Percentiles rank a stretch among this genome's conserved stretches.
Evolutionary conservation across 805 yeast genomes (phyloP).

Genomic region (Brettanomyces bruxellensis): DNA sequence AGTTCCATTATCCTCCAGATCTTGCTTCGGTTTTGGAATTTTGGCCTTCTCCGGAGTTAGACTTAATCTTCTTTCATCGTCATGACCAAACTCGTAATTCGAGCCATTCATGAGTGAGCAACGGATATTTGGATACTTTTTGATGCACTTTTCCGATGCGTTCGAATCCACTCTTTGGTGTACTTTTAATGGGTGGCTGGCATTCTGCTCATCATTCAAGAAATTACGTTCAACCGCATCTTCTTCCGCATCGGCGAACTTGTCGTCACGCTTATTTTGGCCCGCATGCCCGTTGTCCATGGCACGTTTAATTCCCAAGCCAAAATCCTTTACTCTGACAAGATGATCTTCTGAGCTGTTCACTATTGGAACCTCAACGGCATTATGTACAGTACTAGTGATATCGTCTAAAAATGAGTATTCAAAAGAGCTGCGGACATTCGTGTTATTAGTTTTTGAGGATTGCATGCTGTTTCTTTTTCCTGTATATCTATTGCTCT

Average conservation of each 20-base stretch:
- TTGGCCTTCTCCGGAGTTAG: constrained; percentile 19
- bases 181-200: constrained; percentile 12
- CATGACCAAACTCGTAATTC: constrained; percentile 18
- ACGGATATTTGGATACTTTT: constrained; percentile 12
- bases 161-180: constrained; percentile 22
- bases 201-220: constrained; percentile 1
- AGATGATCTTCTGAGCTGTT: constrained; percentile 16
- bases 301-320: neutral
- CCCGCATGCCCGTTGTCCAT: neutral
- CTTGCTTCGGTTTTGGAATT: neutral
- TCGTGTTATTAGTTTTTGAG: no score
- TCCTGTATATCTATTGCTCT: constrained; percentile 1
- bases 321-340: neutral
- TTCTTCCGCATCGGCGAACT: constrained; percentile 24
- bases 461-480: neutral
- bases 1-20: neutral
- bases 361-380: constrained; percentile 20
- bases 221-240: constrained; percentile 3
- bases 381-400: constrained; percentile 24
- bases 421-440: constrained; percentile 10
- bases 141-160: constrained; percentile 11
- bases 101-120: constrained; percentile 20
- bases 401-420: constrained; percentile 18
- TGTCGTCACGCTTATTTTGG: constrained; percentile 5
- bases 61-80: constrained; percentile 14